Conservation (phyloP, 768 basidiomycete species). For the Lactarius quietus region DNA sequence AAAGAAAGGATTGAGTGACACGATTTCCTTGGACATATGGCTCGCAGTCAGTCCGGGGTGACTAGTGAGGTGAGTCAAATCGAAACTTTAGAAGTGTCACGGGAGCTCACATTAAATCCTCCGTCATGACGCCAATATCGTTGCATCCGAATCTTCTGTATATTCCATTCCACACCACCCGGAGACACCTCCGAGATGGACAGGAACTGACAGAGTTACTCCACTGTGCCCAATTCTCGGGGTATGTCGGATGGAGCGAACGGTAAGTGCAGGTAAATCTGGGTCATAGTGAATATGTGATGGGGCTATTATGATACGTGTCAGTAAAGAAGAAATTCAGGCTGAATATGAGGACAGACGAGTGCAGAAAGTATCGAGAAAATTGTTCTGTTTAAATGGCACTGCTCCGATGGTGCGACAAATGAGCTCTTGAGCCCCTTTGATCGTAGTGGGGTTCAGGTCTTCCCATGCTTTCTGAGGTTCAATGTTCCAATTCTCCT, state of each 20-base stretch:
- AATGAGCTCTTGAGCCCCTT: constrained; percentile 11
- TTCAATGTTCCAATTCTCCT: constrained; percentile 3
- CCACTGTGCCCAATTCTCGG: constrained; percentile 9
- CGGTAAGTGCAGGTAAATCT: constrained; percentile 6
- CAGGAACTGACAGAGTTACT: not conserved
- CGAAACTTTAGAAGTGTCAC: not conserved
- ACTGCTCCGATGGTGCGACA: not conserved
- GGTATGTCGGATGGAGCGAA: constrained; percentile 11
- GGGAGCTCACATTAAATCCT: not conserved
- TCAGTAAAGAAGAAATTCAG: not conserved
- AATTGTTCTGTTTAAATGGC: not conserved
- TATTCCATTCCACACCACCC: not conserved
- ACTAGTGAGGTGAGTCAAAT: constrained; percentile 5
- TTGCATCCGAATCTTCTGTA: not conserved
- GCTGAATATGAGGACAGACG: constrained; percentile 2
- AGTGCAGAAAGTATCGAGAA: constrained; percentile 1
- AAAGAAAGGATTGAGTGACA: constrained; percentile 5
- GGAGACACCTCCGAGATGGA: not conserved
- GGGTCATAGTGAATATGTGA: not conserved
- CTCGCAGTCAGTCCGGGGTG: constrained; percentile 5
- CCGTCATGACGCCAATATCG: not conserved
- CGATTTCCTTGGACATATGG: not conserved
- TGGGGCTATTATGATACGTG: constrained; percentile 2
- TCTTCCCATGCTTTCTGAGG: constrained; percentile 2
- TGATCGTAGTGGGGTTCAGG: constrained; percentile 7